phyloP scores from a whole-genome alignment of 1,139 yeast genomes.

The Taphrina pruni region DNA sequence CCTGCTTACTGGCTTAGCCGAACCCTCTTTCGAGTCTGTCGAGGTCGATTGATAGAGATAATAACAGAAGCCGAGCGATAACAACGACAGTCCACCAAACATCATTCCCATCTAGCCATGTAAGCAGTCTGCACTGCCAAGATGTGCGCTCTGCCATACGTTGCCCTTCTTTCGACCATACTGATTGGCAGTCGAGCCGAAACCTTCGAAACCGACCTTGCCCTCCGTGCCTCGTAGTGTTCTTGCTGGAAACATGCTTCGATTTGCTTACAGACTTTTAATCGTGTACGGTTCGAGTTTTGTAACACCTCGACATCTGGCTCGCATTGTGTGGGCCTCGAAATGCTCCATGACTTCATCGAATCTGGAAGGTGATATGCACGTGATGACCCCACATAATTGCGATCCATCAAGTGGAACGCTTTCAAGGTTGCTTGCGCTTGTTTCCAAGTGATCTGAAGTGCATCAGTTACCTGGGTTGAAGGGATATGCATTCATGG shows the following conservation, averaged over 20 bases:
- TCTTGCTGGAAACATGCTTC: constrained; percentile 28
- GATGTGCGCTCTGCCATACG: constrained; percentile 1
- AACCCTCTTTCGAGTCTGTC: constrained; percentile 26
- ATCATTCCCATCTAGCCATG: constrained; percentile 24
- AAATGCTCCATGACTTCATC: not conserved
- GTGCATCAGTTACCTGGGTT: no score
- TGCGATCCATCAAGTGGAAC: no score
- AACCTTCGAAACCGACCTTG: constrained; percentile 38
- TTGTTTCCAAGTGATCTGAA: no score
- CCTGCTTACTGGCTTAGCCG: constrained; percentile 33
- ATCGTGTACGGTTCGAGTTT: no score
- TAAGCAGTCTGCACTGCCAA: not conserved
- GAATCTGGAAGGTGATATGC: not conserved
- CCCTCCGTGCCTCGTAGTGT: constrained; percentile 34
- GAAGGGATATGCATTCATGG: no score
- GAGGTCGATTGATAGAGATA: constrained; percentile 26
- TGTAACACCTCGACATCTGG: no score
- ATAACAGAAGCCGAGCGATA: constrained; percentile 12
- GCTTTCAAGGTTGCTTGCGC: no score
- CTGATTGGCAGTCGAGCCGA: constrained; percentile 37
- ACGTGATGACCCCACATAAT: constrained; percentile 5
- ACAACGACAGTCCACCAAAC: not conserved
- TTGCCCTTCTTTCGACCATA: constrained; percentile 30
- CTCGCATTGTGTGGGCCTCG: no score
- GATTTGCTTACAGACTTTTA: no score